Evolutionary conservation across 164 flowering plant species (phyloP), one percentile per base, ranked within the genome.

Genomic region (Nelumbo lutea): DNA sequence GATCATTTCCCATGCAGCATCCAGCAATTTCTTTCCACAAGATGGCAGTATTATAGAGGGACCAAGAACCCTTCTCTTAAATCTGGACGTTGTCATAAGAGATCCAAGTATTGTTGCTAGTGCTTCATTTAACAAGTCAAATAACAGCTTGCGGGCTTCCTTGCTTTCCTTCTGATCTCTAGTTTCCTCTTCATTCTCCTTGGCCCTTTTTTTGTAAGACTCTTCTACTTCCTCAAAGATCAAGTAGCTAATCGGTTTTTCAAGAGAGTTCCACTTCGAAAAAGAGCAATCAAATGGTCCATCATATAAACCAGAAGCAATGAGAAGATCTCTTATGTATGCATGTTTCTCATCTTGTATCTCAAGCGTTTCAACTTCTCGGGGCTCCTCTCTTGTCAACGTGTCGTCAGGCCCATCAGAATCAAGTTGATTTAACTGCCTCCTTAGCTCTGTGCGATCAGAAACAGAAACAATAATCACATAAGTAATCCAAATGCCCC

Each of bases 211-310:
- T 70, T 42, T 77, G 58, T 82, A 73, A 45, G 86, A 66, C 67
- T 86, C 88, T 82, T 90, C 96, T 0, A 90, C 93, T 79, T 90
- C 82, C 52, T 88, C 83, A 72, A 82, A 89, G 50, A 87, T 83
- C 53, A 82, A 67, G 65, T 66, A 74, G 74, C 80, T 75, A 41
- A 91, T 80, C 9, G 85, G 89, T 73, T 82, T 86, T 50, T 84
- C 77, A 51, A 77, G 62, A 8, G 83, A 71, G 44, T 86, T 87
- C 83, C 83, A 84, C 72, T 80, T 84, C 2, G 83, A 75, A 14
- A 80, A 72, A 7, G 74, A 70, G 57, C 44, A 70, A 40, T 79
- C 83, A 4, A 73, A 68, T 66, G 85, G 76, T 64, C 86, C 87
- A 66, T 83, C 78, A 61, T 87, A 95, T 42, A 90, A 71, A 68